A percentile compares a stretch with the other conserved stretches of the same genome.
phyloP scores from a whole-genome alignment of 2,329 filamentous ascomycete species.

The Aureobasidium sp. region DNA sequence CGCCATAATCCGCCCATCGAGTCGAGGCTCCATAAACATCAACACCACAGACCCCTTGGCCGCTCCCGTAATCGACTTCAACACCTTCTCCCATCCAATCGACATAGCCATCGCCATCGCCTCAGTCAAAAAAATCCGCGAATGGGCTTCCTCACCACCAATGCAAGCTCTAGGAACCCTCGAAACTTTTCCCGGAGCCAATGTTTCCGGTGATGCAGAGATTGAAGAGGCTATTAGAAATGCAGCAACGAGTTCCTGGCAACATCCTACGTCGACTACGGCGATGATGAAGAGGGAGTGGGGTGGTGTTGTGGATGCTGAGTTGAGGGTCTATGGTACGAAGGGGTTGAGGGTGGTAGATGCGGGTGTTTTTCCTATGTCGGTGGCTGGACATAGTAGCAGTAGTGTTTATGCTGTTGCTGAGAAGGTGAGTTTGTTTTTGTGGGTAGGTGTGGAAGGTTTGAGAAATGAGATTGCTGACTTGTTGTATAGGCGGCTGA shows the following conservation, averaged over 20 bases:
- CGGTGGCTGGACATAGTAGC: constrained; percentile 22
- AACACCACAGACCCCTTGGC: constrained; percentile 21
- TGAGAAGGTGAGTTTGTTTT: constrained; percentile 12
- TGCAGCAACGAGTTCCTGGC: neutral
- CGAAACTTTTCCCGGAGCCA: constrained; percentile 22
- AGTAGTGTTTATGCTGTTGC: constrained; percentile 17
- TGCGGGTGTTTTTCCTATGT: constrained; percentile 33
- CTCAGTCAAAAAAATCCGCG: constrained; percentile 27
- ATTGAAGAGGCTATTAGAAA: constrained; percentile 12
- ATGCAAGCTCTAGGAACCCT: constrained; percentile 24
- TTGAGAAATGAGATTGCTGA: neutral
- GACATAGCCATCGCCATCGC: constrained; percentile 27
- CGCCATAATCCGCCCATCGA: constrained; percentile 28
- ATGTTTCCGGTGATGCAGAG: constrained; percentile 14
- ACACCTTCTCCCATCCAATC: constrained; percentile 30
- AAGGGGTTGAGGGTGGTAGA: constrained; percentile 35
- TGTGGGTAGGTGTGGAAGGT: neutral
- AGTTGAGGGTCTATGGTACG: constrained; percentile 32
- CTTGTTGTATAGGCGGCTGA: constrained; percentile 12
- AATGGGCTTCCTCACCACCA: constrained; percentile 23
- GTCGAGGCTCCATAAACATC: constrained; percentile 27
- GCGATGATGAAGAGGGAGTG: constrained; percentile 37
- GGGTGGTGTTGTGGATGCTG: constrained; percentile 40
- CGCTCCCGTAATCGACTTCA: constrained; percentile 31
- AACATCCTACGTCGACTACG: constrained; percentile 24